phyloP scores from a whole-genome alignment of 164 flowering plant genomes.

The Dillenia suffruticosa region DNA sequence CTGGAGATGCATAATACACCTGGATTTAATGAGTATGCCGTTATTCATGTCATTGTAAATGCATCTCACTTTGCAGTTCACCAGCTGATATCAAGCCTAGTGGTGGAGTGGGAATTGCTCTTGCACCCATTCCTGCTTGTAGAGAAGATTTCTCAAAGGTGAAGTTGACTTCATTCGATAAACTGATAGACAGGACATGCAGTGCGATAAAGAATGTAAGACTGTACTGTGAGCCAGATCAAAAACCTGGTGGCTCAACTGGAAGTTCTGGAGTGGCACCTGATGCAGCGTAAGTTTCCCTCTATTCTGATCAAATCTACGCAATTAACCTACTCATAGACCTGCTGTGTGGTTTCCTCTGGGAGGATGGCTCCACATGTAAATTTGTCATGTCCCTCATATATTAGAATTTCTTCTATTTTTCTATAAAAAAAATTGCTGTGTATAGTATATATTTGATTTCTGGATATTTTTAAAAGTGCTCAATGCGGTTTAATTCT shows the following conservation, averaged over 20 bases:
- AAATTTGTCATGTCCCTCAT: too few relatives aligned
- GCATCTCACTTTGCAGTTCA: slow-evolving; percentile 33
- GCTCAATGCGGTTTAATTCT: too few relatives aligned
- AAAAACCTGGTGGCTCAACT: slow-evolving; percentile 43
- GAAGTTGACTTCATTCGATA: slow-evolving; percentile 88
- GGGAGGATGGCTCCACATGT: too few relatives aligned
- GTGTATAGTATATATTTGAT: too few relatives aligned
- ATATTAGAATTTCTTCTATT: too few relatives aligned
- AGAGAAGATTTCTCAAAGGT: slow-evolving; percentile 74
- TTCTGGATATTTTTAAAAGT: too few relatives aligned
- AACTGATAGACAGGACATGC: slow-evolving; percentile 78
- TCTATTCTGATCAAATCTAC: slow-evolving; percentile 4
- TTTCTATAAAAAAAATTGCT: too few relatives aligned
- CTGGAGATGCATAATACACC: too few relatives aligned
- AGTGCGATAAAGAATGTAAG: slow-evolving; percentile 81
- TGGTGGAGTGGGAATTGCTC: slow-evolving; percentile 24
- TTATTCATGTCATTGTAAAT: not conserved
- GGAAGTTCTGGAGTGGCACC: slow-evolving; percentile 87
- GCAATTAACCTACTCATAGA: slow-evolving; percentile 2
- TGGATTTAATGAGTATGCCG: too few relatives aligned
- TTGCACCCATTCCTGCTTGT: slow-evolving; percentile 85
- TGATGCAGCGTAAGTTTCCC: slow-evolving; percentile 88
- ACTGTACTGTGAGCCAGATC: slow-evolving; percentile 74
- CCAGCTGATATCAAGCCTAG: slow-evolving; percentile 25
- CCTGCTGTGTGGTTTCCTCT: too few relatives aligned